Evolutionary conservation across 495 filamentous ascomycete species (phyloP), one percentile per base, ranked within the genome.

Genomic region (Bathelium albidoporum): DNA sequence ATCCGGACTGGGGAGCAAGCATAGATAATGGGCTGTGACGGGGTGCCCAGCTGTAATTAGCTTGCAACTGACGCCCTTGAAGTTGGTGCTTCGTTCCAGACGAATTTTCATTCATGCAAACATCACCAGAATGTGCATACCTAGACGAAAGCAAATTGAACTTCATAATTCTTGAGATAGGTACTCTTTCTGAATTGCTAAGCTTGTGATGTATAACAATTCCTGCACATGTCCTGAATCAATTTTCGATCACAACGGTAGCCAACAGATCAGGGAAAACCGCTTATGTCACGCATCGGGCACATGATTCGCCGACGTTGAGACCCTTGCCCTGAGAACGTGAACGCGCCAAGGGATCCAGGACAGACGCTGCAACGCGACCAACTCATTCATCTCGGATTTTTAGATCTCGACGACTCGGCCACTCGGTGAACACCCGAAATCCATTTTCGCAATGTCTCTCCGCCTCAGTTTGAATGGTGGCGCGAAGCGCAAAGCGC

Each of bases 311-410:
- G 49, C 49, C 49, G 49, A 55, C 16, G 49, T 55, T 12, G 10
- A 29, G 49, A 55, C 49, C 49, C 49, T 55, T n/a, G 49, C 49
- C 49, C 44, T 7, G 16, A 20, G 5, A 55, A 28, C 49, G 49
- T 55, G 49, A 55, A 55, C 22, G 24, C 49, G 49, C 49, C 9
- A 55, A 55, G 49, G 49, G 49, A 55, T 55, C 2, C 24, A 29
- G 20, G 49, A 55, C 49, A 12, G 49, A 55, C 49, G 49, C n/a
- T 20, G 44, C 44, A 55, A 55, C 49, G 49, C 49, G 49, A 55
- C 49, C 5, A 55, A 55, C 11, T 7, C 49, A 24, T 11, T 7
- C 4, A 55, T 55, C 49, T 28, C 11, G 24, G 22, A 5, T 29
- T 29, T 55, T 24, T 55, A 16, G 5, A 10, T 29, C 7, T 29